phyloP scores from a whole-genome alignment of 805 yeast genomes.

The Yamadazyma endophytica region DNA sequence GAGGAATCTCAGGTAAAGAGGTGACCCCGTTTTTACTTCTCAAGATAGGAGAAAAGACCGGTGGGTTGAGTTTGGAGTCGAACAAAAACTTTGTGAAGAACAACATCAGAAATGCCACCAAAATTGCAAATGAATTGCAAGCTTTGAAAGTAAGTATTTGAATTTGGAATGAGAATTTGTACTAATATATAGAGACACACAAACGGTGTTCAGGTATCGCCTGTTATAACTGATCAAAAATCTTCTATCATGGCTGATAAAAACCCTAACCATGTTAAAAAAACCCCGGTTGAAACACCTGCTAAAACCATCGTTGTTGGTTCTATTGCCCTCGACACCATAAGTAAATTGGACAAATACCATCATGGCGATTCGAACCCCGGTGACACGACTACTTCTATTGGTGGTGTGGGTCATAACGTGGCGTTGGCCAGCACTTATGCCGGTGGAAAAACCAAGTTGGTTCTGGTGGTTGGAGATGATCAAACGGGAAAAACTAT shows the following conservation, averaged over 20 bases:
- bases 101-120: conserved; percentile 66
- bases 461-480: conserved; percentile 60
- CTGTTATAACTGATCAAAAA: too few relatives aligned
- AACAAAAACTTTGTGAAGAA: conserved; percentile 74
- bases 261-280: too few relatives aligned
- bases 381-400: conserved; percentile 48
- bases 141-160: conserved; percentile 20
- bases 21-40: conserved; percentile 74
- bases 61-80: conserved; percentile 65
- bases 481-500: conserved; percentile 47
- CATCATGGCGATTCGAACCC: conserved; percentile 67
- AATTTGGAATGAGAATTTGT: conserved; percentile 1
- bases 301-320: conserved; percentile 55
- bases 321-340: conserved; percentile 71
- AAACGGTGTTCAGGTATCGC: neutral
- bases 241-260: too few relatives aligned
- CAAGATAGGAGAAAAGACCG: conserved; percentile 61
- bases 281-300: too few relatives aligned
- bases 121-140: conserved; percentile 56
- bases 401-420: conserved; percentile 87
- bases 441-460: conserved; percentile 21
- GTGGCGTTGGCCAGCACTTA: conserved; percentile 61
- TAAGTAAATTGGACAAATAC: conserved; percentile 41
- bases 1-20: conserved; percentile 63
- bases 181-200: conserved; percentile 3